These are phyloP conservation scores for Hyaloscypha bicolor DNA, from an alignment of 495 filamentous ascomycete genomes.

Conservation along the genomic window DNA sequence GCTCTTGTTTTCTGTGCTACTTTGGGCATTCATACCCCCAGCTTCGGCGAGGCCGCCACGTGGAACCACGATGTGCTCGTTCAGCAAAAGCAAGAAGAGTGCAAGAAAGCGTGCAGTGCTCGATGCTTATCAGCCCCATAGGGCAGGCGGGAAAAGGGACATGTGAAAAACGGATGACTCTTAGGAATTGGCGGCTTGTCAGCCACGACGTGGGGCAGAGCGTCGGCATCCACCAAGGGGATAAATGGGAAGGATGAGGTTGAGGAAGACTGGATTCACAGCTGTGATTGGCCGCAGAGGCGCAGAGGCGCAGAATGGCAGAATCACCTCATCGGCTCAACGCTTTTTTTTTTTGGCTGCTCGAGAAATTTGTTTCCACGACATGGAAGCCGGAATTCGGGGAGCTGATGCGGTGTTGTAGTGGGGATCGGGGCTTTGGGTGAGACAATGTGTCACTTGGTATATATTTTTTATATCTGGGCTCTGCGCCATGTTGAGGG, in stretches of 20 bases:
- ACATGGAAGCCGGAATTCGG: slow-evolving; percentile 8
- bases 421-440: neutral
- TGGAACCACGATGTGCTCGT: neutral
- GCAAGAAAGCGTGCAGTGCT: neutral
- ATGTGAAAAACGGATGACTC: slow-evolving; percentile 22
- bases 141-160: slow-evolving; percentile 6
- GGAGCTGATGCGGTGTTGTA: slow-evolving; percentile 10
- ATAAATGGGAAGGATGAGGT: neutral
- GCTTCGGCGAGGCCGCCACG: neutral
- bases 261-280: neutral
- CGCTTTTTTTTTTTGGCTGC: slow-evolving; percentile 8
- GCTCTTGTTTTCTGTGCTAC: neutral
- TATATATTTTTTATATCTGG: neutral
- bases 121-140: slow-evolving; percentile 18
- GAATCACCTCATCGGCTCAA: slow-evolving; percentile 20
- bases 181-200: slow-evolving; percentile 18
- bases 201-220: slow-evolving; percentile 20
- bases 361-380: slow-evolving; percentile 4
- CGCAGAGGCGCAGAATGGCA: neutral
- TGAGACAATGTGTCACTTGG: slow-evolving; percentile 5
- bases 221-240: neutral
- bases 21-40: neutral
- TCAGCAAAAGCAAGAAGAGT: neutral
- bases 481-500: neutral
- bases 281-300: slow-evolving; percentile 7